A percentile compares a stretch with the other conserved stretches of the same genome.
Conservation (phyloP, 768 basidiomycete genomes). For the Rhizopogon sp. region DNA sequence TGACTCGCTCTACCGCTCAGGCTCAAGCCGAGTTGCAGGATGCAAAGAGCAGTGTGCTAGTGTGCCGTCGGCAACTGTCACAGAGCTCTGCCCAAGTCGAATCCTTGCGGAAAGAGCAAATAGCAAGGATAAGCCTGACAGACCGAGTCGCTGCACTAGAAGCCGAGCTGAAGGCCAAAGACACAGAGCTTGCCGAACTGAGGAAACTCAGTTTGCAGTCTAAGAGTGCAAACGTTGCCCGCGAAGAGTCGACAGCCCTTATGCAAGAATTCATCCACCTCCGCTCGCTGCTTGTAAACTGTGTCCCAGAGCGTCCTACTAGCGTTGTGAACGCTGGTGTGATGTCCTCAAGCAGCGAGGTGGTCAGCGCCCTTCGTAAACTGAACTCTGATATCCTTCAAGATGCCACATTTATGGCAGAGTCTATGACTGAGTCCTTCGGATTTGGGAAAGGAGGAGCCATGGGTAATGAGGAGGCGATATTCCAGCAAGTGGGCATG, state of each 20-base stretch:
- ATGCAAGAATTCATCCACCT: slow-evolving; percentile 19
- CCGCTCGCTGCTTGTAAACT: neutral
- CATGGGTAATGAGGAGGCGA: slow-evolving; percentile 17
- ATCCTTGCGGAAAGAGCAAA: slow-evolving; percentile 13
- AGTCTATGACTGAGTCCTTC: slow-evolving; percentile 41
- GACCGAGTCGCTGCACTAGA: slow-evolving; percentile 2
- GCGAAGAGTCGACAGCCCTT: slow-evolving; percentile 23
- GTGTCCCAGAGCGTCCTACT: slow-evolving; percentile 38
- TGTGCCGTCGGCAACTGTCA: slow-evolving; percentile 14
- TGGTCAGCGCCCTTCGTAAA: slow-evolving; percentile 36
- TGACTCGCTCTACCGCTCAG: slow-evolving; percentile 14
- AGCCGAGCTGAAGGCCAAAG: slow-evolving; percentile 2
- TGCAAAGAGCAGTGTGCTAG: slow-evolving; percentile 14
- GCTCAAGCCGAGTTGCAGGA: slow-evolving; percentile 18
- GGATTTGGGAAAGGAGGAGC: slow-evolving; percentile 14
- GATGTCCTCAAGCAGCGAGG: slow-evolving; percentile 38
- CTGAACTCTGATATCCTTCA: slow-evolving; percentile 47
- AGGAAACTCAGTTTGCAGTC: slow-evolving; percentile 14
- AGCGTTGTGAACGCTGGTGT: slow-evolving; percentile 28
- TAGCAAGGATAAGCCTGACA: slow-evolving; percentile 1
- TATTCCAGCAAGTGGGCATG: slow-evolving; percentile 11
- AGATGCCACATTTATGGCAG: slow-evolving; percentile 42
- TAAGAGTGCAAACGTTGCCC: slow-evolving; percentile 16
- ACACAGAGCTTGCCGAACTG: slow-evolving; percentile 4
- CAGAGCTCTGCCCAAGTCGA: slow-evolving; percentile 13